Evolutionary conservation across 2,329 filamentous ascomycete genomes (phyloP).

Genomic region (Fusarium begoniae): DNA sequence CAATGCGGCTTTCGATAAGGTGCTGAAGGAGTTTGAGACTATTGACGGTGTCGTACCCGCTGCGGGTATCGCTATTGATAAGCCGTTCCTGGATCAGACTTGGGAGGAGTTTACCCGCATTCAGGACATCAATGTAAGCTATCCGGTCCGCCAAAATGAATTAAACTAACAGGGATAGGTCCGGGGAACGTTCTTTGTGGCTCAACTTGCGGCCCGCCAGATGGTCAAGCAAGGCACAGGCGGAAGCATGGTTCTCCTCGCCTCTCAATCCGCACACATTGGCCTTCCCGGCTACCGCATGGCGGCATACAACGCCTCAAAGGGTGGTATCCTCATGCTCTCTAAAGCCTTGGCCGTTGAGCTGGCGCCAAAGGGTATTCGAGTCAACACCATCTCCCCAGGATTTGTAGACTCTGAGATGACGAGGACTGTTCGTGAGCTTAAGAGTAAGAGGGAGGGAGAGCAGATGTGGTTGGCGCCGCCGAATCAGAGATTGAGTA

Average conservation of each 20-base stretch:
- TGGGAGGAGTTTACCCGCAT: slow-evolving; percentile 54
- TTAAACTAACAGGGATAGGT: slow-evolving; percentile 40
- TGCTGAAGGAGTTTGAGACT: slow-evolving; percentile 37
- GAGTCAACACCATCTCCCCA: slow-evolving; percentile 52
- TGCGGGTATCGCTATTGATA: slow-evolving; percentile 54
- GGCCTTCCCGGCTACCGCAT: slow-evolving; percentile 36
- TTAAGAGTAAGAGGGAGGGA: slow-evolving; percentile 46
- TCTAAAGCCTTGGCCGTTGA: slow-evolving; percentile 52
- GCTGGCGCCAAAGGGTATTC: slow-evolving; percentile 48
- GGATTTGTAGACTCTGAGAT: slow-evolving; percentile 51
- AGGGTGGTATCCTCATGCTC: slow-evolving; percentile 53
- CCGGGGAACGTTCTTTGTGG: slow-evolving; percentile 53
- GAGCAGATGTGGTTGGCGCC: slow-evolving; percentile 52
- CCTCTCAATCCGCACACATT: slow-evolving; percentile 39
- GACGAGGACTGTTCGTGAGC: slow-evolving; percentile 44
- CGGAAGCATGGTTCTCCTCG: slow-evolving; percentile 50
- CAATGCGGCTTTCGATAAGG: slow-evolving; percentile 36
- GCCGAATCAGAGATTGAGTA: slow-evolving; percentile 51
- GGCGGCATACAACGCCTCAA: slow-evolving; percentile 56
- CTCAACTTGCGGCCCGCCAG: slow-evolving; percentile 51
- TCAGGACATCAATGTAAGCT: slow-evolving; percentile 53
- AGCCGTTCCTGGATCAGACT: slow-evolving; percentile 55
- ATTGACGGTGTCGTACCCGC: slow-evolving; percentile 47
- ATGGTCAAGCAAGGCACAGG: slow-evolving; percentile 51
- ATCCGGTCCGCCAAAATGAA: no score